Conservation (phyloP, 768 basidiomycete species). For the Amanita pallidorosea region DNA sequence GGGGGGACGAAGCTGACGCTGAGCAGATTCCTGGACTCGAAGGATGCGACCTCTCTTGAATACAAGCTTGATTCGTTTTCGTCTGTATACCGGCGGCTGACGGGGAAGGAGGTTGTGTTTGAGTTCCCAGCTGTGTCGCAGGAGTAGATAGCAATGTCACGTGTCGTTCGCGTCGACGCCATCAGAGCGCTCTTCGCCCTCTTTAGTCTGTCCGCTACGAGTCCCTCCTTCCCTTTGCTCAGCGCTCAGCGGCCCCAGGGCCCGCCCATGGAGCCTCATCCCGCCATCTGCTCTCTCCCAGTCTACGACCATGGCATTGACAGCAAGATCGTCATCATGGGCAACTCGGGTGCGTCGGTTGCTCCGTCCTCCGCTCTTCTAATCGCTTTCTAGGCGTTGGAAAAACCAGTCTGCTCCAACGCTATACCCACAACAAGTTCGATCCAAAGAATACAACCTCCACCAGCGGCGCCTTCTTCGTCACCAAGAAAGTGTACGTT, state of each 20-base stretch:
- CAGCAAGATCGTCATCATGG: slow-evolving; percentile 94
- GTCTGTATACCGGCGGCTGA: slow-evolving; percentile 89
- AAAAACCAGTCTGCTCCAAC: slow-evolving; percentile 83
- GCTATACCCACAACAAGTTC: slow-evolving; percentile 88
- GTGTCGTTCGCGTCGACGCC: slow-evolving; percentile 13
- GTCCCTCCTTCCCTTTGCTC: slow-evolving; percentile 15
- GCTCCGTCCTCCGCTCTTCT: slow-evolving; percentile 8
- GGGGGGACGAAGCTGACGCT: slow-evolving; percentile 9
- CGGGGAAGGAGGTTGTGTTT: slow-evolving; percentile 94
- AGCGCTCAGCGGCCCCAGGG: slow-evolving; percentile 34
- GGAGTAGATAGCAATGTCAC: slow-evolving; percentile 39
- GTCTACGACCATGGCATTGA: slow-evolving; percentile 78
- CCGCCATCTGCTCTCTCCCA: slow-evolving; percentile 54
- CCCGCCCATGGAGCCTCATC: slow-evolving; percentile 40
- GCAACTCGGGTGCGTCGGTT: slow-evolving; percentile 41
- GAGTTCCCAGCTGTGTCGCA: slow-evolving; percentile 78
- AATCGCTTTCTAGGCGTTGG: slow-evolving; percentile 55
- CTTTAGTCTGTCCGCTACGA: slow-evolving; percentile 19
- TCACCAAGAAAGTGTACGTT: slow-evolving; percentile 83
- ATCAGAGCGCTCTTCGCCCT: slow-evolving; percentile 10
- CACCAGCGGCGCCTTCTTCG: slow-evolving; percentile 89
- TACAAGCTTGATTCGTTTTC: slow-evolving; percentile 99
- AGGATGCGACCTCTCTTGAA: slow-evolving; percentile 96
- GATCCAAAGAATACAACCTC: slow-evolving; percentile 82
- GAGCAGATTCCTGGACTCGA: slow-evolving; percentile 87